Conservation (phyloP, 2,329 filamentous ascomycete species). For the Aspergillus sp. region DNA sequence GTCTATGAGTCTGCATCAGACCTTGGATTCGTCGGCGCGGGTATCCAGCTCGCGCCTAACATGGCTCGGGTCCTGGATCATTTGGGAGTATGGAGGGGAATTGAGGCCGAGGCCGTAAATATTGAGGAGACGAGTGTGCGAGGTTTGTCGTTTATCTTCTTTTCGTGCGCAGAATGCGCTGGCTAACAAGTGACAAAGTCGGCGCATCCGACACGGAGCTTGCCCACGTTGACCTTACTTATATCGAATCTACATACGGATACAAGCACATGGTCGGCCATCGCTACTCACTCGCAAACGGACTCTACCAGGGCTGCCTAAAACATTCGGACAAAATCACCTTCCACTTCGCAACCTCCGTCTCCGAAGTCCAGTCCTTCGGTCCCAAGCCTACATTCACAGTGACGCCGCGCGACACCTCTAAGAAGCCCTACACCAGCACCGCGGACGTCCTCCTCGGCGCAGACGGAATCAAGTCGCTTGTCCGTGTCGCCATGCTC, state of each 20-base stretch:
- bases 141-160: conserved; percentile 43
- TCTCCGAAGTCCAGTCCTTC: conserved; percentile 60
- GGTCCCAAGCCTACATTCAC: conserved; percentile 61
- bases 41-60: conserved; percentile 81
- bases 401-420: conserved; percentile 56
- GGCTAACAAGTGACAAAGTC: conserved; percentile 33
- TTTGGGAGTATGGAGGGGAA: conserved; percentile 70
- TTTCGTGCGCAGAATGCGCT: background rate
- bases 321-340: conserved; percentile 58
- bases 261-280: conserved; percentile 82
- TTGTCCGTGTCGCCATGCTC: conserved; percentile 46
- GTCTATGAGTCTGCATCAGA: conserved; percentile 73
- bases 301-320: conserved; percentile 70
- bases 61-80: conserved; percentile 74
- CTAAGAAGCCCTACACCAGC: conserved; percentile 48
- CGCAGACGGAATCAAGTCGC: conserved; percentile 57
- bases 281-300: conserved; percentile 67
- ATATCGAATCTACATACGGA: conserved; percentile 67
- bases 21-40: conserved; percentile 79
- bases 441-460: conserved; percentile 54
- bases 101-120: conserved; percentile 69
- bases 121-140: conserved; percentile 72
- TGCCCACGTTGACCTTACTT: conserved; percentile 66
- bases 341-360: conserved; percentile 65
- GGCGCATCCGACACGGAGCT: conserved; percentile 69